Evolutionary conservation across 768 basidiomycete species (phyloP).

Genomic region (Agaricus bisporus): DNA sequence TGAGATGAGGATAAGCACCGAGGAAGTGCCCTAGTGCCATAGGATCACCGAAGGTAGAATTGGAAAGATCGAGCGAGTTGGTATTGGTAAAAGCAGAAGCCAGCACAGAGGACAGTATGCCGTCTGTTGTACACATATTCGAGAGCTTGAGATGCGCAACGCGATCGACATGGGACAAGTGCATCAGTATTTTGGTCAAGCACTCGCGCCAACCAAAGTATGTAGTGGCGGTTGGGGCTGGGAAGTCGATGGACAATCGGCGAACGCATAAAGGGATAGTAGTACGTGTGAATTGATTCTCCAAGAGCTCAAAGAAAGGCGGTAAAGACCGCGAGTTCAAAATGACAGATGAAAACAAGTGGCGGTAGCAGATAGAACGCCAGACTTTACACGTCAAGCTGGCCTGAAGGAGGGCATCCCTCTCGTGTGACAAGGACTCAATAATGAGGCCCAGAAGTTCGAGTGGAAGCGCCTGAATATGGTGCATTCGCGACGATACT

Average conservation of each 20-base stretch:
- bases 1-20: neutral
- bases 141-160: neutral
- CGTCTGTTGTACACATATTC: neutral
- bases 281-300: neutral
- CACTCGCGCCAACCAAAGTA: neutral
- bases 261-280: conserved; percentile 1
- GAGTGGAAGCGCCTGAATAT: conserved; percentile 9
- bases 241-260: neutral
- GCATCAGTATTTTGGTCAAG: neutral
- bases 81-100: neutral
- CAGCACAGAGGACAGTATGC: neutral
- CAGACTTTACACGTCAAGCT: conserved; percentile 19
- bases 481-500: neutral
- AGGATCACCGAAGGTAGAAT: neutral
- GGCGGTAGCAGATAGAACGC: conserved; percentile 17
- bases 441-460: conserved; percentile 21
- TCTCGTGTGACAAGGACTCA: conserved; percentile 15
- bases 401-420: conserved; percentile 9
- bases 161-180: neutral
- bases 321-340: conserved; percentile 14
- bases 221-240: neutral
- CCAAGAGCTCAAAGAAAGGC: conserved; percentile 13
- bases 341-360: conserved; percentile 15
- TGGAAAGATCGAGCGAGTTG: neutral
- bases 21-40: neutral